phyloP scores from a whole-genome alignment of 2,329 filamentous ascomycete genomes.

The Diatrype stigma region DNA sequence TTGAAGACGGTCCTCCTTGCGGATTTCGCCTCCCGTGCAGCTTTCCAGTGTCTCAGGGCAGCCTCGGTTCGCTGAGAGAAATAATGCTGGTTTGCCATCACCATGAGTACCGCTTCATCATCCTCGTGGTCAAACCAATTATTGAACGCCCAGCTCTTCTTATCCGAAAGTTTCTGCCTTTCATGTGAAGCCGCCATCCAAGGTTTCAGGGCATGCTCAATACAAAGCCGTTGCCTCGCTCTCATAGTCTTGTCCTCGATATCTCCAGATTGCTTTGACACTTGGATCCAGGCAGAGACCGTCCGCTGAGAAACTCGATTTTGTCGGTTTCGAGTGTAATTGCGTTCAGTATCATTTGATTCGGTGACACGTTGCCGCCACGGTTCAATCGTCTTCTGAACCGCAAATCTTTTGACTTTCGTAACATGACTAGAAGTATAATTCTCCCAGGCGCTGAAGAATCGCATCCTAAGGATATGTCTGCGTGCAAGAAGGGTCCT shows the following conservation, averaged over 20 bases:
- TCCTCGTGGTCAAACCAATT: slow-evolving; percentile 7
- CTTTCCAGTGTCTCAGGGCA: slow-evolving; percentile 6
- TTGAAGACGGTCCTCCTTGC: slow-evolving; percentile 1
- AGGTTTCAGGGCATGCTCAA: slow-evolving; percentile 5
- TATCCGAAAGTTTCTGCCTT: background rate
- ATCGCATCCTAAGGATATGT: slow-evolving; percentile 30
- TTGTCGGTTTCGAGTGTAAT: background rate
- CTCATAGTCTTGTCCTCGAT: background rate
- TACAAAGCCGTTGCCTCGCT: background rate
- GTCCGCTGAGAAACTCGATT: background rate
- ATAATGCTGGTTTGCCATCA: background rate
- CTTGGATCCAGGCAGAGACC: slow-evolving; percentile 1
- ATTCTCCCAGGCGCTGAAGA: slow-evolving; percentile 27
- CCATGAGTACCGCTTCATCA: slow-evolving; percentile 2
- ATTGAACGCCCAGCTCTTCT: slow-evolving; percentile 3
- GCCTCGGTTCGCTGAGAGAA: slow-evolving; percentile 1
- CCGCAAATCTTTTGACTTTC: slow-evolving; percentile 19
- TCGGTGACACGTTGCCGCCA: slow-evolving; percentile 5
- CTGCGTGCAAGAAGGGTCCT: slow-evolving; percentile 26
- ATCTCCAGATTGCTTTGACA: background rate
- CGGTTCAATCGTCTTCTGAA: slow-evolving; percentile 5
- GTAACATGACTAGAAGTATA: slow-evolving; percentile 21
- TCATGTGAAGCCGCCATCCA: slow-evolving; percentile 8
- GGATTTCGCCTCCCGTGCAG: background rate
- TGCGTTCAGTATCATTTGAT: background rate